phyloP scores from a whole-genome alignment of 306 rosid genomes.

The Urtica urens region DNA sequence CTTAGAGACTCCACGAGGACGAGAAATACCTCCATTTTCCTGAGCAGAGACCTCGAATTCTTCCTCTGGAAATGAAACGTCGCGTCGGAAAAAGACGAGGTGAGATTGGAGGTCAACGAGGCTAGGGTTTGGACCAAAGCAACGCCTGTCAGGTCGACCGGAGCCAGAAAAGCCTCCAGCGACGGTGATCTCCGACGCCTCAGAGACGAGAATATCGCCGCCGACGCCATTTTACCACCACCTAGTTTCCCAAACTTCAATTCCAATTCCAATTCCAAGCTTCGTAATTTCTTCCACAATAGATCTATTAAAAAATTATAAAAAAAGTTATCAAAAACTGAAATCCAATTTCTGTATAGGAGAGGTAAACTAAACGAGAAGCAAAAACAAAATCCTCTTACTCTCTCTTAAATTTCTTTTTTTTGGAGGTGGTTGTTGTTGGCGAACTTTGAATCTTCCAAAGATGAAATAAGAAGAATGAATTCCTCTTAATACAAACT shows the following conservation, averaged over 20 bases:
- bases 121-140: slow-evolving; percentile 59
- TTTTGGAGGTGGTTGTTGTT: neutral
- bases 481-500: slow-evolving; percentile 5
- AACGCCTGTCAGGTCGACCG: slow-evolving; percentile 65
- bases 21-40: slow-evolving; percentile 53
- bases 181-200: slow-evolving; percentile 92
- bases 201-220: slow-evolving; percentile 72
- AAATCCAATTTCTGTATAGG: neutral
- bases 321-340: neutral
- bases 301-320: slow-evolving; percentile 17
- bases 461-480: slow-evolving; percentile 14
- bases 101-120: slow-evolving; percentile 41
- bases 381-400: neutral
- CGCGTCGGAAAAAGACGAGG: slow-evolving; percentile 39
- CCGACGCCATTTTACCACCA: slow-evolving; percentile 62
- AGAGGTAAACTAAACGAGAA: neutral
- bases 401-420: neutral
- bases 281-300: neutral
- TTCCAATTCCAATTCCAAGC: neutral
- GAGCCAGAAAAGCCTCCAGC: slow-evolving; percentile 71
- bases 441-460: slow-evolving; percentile 25
- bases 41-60: slow-evolving; percentile 60
- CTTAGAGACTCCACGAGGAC: slow-evolving; percentile 51
- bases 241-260: neutral
- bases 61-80: slow-evolving; percentile 50